Base-by-base conservation (phyloP, 1,139 yeast species). In the Nakaseomyces kungkrabaensis region DNA sequence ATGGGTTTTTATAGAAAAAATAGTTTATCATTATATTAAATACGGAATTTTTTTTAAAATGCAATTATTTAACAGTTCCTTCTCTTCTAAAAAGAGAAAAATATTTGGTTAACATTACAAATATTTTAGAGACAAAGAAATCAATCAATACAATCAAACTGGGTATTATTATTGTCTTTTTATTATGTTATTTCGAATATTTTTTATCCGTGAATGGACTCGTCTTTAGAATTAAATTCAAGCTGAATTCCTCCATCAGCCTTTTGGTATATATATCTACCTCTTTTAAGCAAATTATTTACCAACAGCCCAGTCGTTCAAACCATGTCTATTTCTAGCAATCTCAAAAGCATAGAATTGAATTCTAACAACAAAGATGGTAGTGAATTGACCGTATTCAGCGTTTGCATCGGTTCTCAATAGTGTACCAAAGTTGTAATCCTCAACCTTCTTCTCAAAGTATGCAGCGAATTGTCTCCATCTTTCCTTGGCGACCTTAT, bases 291-390 rank as follows among this genome's bases (percentile, higher is more conserved):
- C 9, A 36, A 2, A 36, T 13, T 38, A 38, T 38, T 38, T 56
- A 29, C 59, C 63, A 41, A 53, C 64, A 49, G 82, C 76, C 99
- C 99, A 92, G 71, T 92, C 97, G 70, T 92, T 94, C 65, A 87
- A 77, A 40, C 96, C 95, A 58, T 77, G 77, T 69, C 82, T 85
- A 72, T 94, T 94, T 77, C 99, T 84, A 56, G 88, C 89, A 57
- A 92, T 85, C 72, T 92, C 99, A 63, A 89, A 77, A 50, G 97
- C 97, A 61, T 90, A 86, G 66, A 94, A 92, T 72, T 92, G 97
- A 65, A 89, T 79, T 72, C 97, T 80, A 52, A 90, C 94, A 27
- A 81, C 96, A 61, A 92, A 92, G 50, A 90, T 85, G 43, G 97
- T 86, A 52, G 85, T 82, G 48, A 81, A 79, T 70, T 92, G 89